Percentiles rank a stretch among this genome's conserved stretches.
Conservation (phyloP, 1,284 basidiomycete genomes). For the Butyriboletus pseudospeciosus region DNA sequence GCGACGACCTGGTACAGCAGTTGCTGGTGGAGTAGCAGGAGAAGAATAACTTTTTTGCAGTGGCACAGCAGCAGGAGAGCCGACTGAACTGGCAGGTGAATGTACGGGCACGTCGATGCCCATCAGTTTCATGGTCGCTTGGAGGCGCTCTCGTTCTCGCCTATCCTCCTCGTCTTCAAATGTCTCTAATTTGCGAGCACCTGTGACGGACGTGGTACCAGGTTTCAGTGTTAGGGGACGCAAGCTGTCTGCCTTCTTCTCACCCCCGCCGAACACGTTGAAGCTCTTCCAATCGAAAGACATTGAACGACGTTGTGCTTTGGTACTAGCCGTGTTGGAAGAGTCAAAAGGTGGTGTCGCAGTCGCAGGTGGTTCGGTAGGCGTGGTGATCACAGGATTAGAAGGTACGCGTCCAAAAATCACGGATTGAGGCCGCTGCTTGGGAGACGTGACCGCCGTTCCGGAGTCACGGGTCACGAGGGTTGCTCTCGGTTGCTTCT, state of each 20-base stretch:
- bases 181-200: slow-evolving; percentile 71
- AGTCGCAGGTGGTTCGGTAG: slow-evolving; percentile 33
- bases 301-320: slow-evolving; percentile 63
- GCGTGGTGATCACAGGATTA: slow-evolving; percentile 33
- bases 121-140: slow-evolving; percentile 89
- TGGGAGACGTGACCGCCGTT: slow-evolving; percentile 28
- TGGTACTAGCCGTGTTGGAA: slow-evolving; percentile 32
- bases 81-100: slow-evolving; percentile 27
- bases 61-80: slow-evolving; percentile 31
- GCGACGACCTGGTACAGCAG: slow-evolving; percentile 40
- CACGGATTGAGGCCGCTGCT: slow-evolving; percentile 57
- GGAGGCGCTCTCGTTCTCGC: slow-evolving; percentile 75
- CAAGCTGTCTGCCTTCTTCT: slow-evolving; percentile 60
- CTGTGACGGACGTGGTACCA: slow-evolving; percentile 49
- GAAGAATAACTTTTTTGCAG: slow-evolving; percentile 44
- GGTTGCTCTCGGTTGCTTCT: slow-evolving; percentile 44
- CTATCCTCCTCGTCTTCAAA: slow-evolving; percentile 83
- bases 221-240: slow-evolving; percentile 71
- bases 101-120: slow-evolving; percentile 65
- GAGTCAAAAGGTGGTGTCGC: slow-evolving; percentile 36
- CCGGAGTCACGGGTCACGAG: slow-evolving; percentile 20
- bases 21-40: slow-evolving; percentile 33
- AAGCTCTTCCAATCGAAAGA: slow-evolving; percentile 80
- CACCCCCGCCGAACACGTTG: slow-evolving; percentile 58
- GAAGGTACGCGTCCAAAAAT: slow-evolving; percentile 47